phyloP scores from a whole-genome alignment of 2,329 filamentous ascomycete species.

The Diaporthe nobilis region DNA sequence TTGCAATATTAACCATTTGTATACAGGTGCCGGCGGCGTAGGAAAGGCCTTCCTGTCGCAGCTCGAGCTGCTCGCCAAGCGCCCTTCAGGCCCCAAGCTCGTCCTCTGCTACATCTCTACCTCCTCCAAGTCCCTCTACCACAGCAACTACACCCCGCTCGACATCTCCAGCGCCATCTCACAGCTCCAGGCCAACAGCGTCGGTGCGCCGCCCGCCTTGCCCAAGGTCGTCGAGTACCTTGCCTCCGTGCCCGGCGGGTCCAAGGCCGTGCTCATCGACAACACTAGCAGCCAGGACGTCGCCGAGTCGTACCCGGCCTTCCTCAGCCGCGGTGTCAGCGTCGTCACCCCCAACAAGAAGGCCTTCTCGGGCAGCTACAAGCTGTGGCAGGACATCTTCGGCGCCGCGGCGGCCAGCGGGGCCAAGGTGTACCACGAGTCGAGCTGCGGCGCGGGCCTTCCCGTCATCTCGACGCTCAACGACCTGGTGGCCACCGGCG shows the following conservation, averaged over 20 bases:
- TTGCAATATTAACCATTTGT: background rate
- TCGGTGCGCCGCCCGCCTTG: constrained; percentile 71
- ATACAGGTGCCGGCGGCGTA: constrained; percentile 87
- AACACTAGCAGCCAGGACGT: constrained; percentile 94
- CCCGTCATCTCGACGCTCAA: constrained; percentile 94
- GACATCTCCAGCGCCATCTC: constrained; percentile 56
- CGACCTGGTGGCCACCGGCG: constrained; percentile 94
- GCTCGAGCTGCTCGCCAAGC: constrained; percentile 76
- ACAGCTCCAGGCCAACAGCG: constrained; percentile 38
- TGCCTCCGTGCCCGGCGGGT: constrained; percentile 73
- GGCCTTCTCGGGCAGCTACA: constrained; percentile 86
- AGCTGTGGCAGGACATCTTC: constrained; percentile 92
- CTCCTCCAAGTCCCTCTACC: constrained; percentile 85
- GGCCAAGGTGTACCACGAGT: constrained; percentile 94
- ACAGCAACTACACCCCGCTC: constrained; percentile 78
- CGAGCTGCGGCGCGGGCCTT: constrained; percentile 91
- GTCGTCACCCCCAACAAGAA: constrained; percentile 99
- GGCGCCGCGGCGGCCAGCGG: constrained; percentile 76
- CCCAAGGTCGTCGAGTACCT: constrained; percentile 84
- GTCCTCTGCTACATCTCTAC: constrained; percentile 88
- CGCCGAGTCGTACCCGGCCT: constrained; percentile 84
- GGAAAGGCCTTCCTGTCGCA: constrained; percentile 92
- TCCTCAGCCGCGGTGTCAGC: constrained; percentile 86
- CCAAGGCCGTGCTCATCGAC: constrained; percentile 88
- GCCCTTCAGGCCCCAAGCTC: constrained; percentile 78